Conservation (phyloP, 371 early-diverging fungal species). For the Apophysomyces ossiformis region DNA sequence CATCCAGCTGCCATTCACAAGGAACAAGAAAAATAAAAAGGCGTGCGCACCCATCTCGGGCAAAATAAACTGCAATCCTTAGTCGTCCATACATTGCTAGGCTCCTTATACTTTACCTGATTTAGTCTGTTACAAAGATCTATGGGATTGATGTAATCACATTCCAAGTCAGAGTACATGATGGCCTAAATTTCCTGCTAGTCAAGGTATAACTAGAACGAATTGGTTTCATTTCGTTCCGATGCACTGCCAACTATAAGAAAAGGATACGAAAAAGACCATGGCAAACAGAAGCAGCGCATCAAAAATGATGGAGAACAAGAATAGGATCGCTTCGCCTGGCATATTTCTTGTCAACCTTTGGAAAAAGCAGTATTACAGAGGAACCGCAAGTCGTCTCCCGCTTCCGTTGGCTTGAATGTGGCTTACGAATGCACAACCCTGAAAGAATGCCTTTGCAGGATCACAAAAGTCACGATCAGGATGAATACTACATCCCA, state of each 20-base stretch:
- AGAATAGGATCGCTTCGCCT: constrained; percentile 68
- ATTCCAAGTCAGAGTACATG: constrained; percentile 90
- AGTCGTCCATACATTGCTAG: background rate
- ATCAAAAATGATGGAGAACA: constrained; percentile 81
- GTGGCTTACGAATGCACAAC: no score
- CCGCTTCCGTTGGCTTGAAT: no score
- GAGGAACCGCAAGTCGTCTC: no score
- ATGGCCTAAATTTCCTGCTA: constrained; percentile 62
- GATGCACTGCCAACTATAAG: no score
- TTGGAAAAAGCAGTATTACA: background rate
- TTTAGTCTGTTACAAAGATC: constrained; percentile 93
- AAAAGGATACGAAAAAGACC: constrained; percentile 78
- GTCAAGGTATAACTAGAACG: no score
- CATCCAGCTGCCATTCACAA: constrained; percentile 83
- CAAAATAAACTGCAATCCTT: constrained; percentile 75
- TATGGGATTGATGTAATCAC: constrained; percentile 97
- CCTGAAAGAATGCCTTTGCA: no score
- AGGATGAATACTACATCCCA: no score
- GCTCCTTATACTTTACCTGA: constrained; percentile 59
- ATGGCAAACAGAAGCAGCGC: constrained; percentile 82
- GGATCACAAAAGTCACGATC: no score
- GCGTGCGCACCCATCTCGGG: constrained; percentile 87
- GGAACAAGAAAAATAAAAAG: constrained; percentile 73
- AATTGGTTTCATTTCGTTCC: no score
- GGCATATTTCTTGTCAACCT: constrained; percentile 45